Conservation (phyloP, 2,329 filamentous ascomycete species). For the Fusarium xylarioides region DNA sequence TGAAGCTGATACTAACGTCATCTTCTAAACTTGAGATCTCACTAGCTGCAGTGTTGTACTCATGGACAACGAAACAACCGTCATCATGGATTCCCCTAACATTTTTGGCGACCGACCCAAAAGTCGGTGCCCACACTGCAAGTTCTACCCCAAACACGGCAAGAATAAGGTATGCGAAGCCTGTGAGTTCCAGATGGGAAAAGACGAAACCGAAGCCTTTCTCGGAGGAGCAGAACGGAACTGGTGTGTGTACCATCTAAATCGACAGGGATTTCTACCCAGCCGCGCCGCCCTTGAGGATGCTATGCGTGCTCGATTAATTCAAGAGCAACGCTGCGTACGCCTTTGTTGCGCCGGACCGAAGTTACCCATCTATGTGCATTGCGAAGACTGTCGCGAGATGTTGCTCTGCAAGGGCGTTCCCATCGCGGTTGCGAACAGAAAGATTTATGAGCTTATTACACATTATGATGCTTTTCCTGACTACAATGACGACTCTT, state of each 20-base stretch:
- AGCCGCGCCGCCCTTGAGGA: neutral
- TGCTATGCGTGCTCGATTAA: constrained; percentile 5
- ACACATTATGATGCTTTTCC: neutral
- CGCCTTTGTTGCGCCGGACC: neutral
- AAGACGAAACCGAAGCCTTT: neutral
- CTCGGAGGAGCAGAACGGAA: neutral
- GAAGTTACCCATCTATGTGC: neutral
- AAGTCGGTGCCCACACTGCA: constrained; percentile 13
- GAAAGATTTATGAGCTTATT: neutral
- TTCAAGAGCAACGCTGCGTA: constrained; percentile 7
- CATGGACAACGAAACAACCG: neutral
- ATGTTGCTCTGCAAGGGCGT: neutral
- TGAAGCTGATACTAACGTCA: neutral
- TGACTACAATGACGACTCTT: neutral
- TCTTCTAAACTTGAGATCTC: neutral
- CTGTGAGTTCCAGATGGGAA: neutral
- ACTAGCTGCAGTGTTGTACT: neutral
- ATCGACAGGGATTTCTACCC: constrained; percentile 3
- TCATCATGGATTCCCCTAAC: neutral
- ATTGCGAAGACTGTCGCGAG: constrained; percentile 16
- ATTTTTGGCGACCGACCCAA: neutral
- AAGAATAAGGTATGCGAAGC: constrained; percentile 10
- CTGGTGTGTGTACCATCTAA: constrained; percentile 14
- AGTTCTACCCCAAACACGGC: constrained; percentile 1
- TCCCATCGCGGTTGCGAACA: neutral